These are phyloP conservation scores for Skeletonema grethae DNA, from an alignment of 108 stramenopile species.

Conservation along the genomic window DNA sequence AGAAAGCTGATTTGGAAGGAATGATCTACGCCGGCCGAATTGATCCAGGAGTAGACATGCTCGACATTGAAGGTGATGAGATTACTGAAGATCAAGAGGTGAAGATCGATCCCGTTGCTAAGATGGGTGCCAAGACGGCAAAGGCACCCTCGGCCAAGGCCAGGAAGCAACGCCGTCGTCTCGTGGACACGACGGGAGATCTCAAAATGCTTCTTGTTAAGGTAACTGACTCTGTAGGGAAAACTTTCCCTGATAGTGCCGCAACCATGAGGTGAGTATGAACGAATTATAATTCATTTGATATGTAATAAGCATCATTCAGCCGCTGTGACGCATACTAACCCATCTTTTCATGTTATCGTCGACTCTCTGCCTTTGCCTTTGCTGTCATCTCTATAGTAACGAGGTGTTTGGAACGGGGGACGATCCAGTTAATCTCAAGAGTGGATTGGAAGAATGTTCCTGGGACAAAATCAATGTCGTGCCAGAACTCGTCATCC, in stretches of 20 bases:
- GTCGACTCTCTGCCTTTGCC: not conserved
- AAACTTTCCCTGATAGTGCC: not conserved
- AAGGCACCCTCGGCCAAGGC: too few relatives aligned
- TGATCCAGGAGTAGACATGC: not conserved
- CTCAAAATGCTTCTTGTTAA: not conserved
- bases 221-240: not conserved
- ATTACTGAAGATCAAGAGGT: too few relatives aligned
- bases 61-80: not conserved
- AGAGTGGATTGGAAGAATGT: conserved; percentile 35
- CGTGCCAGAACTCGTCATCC: conserved; percentile 2
- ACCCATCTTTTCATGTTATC: not conserved
- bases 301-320: not conserved
- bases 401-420: conserved; percentile 41
- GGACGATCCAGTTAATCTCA: conserved; percentile 39
- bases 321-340: too few relatives aligned
- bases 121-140: not conserved
- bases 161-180: not conserved
- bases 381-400: not conserved
- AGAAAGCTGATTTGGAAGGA: not conserved
- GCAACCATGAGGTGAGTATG: not conserved
- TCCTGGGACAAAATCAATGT: conserved; percentile 21
- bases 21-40: not conserved
- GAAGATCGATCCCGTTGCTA: too few relatives aligned
- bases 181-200: not conserved
- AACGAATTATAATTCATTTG: not conserved